Evolutionary conservation across 768 basidiomycete genomes (phyloP), one percentile per base, ranked within the genome.

Genomic region (Lanmaoa pseudosensibilis): DNA sequence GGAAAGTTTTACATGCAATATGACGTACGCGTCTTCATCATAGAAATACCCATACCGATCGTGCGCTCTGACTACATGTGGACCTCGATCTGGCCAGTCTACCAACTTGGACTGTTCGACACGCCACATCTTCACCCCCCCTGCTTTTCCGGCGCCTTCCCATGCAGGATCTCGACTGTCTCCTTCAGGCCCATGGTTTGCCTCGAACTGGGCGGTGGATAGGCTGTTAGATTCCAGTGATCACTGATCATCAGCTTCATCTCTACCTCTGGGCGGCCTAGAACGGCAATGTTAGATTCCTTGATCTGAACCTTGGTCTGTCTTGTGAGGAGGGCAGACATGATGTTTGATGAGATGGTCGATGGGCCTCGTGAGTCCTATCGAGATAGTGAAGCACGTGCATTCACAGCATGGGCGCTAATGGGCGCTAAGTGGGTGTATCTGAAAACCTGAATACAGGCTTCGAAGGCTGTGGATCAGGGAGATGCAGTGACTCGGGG

Each of bases 21-120:
- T 72, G 52, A 87, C 82, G 61, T 86, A 87, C 2, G 83, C 84
- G 68, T 87, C 84, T 1, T 83, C 86, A 59, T 81, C 78, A 62
- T 85, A 87, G 71, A 87, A 86, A 9, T 73, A 73, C 9, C 85
- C 83, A 44, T 74, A 69, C 16, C 75, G 83, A 21, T 76, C 73
- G 0, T 50, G 53, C 11, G 46, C 27, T 45, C 54, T 40, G 27
- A 54, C 47, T 4, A 56, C 46, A 27, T 51, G 45, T 6, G 46
- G 46, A 25, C 53, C 52, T 45, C n/a, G 53, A 55, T 55, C 52
- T 19, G 60, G 52, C 44, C 50, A 54, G 54, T 44, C 60, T 27
- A 80, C 76, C 38, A 85, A 75, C 33, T 69, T 66, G 63, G 85
- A 86, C 46, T 82, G 74, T 62, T 86, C 82, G 47, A 85, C 78